phyloP scores from a whole-genome alignment of 2,329 filamentous ascomycete species.

The Xylaria sp. region DNA sequence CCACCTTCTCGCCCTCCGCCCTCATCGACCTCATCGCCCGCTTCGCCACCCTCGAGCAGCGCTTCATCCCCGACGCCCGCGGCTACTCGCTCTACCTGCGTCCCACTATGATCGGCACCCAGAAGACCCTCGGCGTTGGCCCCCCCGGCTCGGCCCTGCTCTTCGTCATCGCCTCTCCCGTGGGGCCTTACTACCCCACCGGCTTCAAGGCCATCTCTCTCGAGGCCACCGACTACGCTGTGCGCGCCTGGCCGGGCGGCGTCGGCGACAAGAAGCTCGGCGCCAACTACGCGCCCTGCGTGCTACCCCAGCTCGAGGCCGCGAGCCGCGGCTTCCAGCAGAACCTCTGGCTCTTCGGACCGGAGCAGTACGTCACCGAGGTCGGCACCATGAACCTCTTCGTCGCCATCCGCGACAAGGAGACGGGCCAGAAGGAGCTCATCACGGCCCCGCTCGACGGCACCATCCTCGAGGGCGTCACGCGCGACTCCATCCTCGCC shows the following conservation, averaged over 20 bases:
- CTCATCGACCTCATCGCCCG: slow-evolving; percentile 85
- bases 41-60: slow-evolving; percentile 82
- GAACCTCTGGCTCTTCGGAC: slow-evolving; percentile 97
- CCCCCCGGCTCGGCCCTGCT: slow-evolving; percentile 92
- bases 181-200: slow-evolving; percentile 97
- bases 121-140: slow-evolving; percentile 90
- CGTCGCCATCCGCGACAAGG: slow-evolving; percentile 83
- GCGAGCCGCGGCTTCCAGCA: slow-evolving; percentile 94
- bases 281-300: slow-evolving; percentile 99
- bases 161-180: slow-evolving; percentile 94
- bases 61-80: slow-evolving; percentile 86
- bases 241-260: slow-evolving; percentile 96
- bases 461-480: slow-evolving; percentile 95
- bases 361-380: slow-evolving; percentile 95
- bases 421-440: slow-evolving; percentile 90
- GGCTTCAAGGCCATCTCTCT: slow-evolving; percentile 97
- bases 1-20: slow-evolving; percentile 79
- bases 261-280: slow-evolving; percentile 98
- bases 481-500: slow-evolving; percentile 87
- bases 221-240: slow-evolving; percentile 95
- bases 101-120: slow-evolving; percentile 97
- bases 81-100: slow-evolving; percentile 97
- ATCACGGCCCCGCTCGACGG: slow-evolving; percentile 96
- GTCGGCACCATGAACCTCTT: slow-evolving; percentile 99
- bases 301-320: slow-evolving; percentile 94